phyloP scores from a whole-genome alignment of 2,329 filamentous ascomycete species.

The Parafenestella ontariensis region DNA sequence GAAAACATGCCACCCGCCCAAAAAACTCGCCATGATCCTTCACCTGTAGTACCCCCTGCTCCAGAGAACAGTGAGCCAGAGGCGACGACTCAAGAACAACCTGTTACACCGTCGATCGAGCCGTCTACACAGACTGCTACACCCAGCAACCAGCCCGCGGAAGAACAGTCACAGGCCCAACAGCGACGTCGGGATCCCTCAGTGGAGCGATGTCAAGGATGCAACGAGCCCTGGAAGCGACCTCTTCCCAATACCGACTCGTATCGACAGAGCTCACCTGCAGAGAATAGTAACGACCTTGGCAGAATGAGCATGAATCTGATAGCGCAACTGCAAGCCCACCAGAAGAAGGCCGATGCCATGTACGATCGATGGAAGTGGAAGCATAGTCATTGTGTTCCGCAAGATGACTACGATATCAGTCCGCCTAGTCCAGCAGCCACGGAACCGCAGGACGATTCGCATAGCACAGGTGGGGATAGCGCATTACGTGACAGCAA shows the following conservation, averaged over 20 bases:
- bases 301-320: constrained; percentile 19
- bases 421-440: constrained; percentile 3
- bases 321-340: constrained; percentile 23
- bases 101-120: constrained; percentile 14
- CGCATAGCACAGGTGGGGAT: constrained; percentile 6
- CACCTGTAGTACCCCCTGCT: constrained; percentile 8
- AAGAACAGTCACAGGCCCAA: constrained; percentile 9
- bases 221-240: constrained; percentile 28
- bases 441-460: constrained; percentile 8
- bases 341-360: constrained; percentile 25
- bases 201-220: constrained; percentile 28
- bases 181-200: constrained; percentile 19
- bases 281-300: constrained; percentile 22
- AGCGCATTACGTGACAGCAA: background rate
- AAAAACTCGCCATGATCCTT: constrained; percentile 24
- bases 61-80: constrained; percentile 11
- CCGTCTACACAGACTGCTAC: constrained; percentile 4
- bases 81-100: constrained; percentile 8
- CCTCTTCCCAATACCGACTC: constrained; percentile 22
- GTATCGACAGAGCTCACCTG: constrained; percentile 14
- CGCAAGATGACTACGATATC: background rate
- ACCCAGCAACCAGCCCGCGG: constrained; percentile 1
- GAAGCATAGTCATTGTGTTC: constrained; percentile 13
- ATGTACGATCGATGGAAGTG: constrained; percentile 23
- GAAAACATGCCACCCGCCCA: constrained; percentile 28